These are phyloP conservation scores for Phytophthora kernoviae DNA, from an alignment of 352 stramenopile species.

Conservation along the genomic window DNA sequence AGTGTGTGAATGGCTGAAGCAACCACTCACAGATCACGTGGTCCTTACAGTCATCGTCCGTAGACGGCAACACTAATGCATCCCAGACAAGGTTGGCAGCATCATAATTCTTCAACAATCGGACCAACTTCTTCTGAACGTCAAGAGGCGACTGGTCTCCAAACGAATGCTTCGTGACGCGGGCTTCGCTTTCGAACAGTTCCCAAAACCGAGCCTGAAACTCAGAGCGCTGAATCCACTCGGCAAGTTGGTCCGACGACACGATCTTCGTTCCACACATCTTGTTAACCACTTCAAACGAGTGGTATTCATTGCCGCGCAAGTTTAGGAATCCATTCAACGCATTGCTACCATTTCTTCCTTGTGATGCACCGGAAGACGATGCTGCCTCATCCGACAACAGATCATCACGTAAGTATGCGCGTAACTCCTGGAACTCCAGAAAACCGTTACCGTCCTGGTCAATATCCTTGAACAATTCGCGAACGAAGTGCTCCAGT, in stretches of 20 bases:
- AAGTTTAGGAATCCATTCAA: constrained; percentile 69
- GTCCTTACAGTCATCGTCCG: constrained; percentile 44
- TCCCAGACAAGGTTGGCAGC: constrained; percentile 69
- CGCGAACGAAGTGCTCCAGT: constrained; percentile 64
- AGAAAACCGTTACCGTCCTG: constrained; percentile 91
- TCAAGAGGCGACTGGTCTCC: constrained; percentile 50
- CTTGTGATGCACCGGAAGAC: constrained; percentile 10
- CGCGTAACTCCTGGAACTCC: constrained; percentile 96
- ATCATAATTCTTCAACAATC: constrained; percentile 73
- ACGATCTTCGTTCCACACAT: constrained; percentile 63
- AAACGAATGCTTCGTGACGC: constrained; percentile 46
- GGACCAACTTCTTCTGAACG: constrained; percentile 78
- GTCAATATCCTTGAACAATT: constrained; percentile 92
- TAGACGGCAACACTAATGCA: constrained; percentile 49
- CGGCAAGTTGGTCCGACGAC: constrained; percentile 49
- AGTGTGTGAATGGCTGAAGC: constrained; percentile 62
- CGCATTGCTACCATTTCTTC: constrained; percentile 46
- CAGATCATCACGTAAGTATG: constrained; percentile 64
- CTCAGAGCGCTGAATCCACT: constrained; percentile 48
- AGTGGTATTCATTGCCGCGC: constrained; percentile 71
- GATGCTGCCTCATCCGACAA: constrained; percentile 31
- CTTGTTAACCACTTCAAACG: constrained; percentile 60
- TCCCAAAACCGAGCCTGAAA: constrained; percentile 68
- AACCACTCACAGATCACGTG: constrained; percentile 55
- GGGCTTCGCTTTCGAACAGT: constrained; percentile 60